phyloP scores from a whole-genome alignment of 2,329 filamentous ascomycete species.

The Sporothrix luriei region DNA sequence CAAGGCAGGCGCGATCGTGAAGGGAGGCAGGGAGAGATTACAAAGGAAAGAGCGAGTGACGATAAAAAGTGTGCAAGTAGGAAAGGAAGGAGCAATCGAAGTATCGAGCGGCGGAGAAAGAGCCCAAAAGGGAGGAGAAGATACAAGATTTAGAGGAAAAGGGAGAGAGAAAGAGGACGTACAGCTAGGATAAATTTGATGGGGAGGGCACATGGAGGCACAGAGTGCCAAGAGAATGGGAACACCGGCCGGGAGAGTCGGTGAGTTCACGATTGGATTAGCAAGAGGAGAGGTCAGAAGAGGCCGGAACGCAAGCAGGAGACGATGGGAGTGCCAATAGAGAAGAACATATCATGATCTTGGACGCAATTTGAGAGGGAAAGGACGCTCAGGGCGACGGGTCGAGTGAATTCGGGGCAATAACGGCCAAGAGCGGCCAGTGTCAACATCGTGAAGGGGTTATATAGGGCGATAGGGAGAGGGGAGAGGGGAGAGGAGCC shows the following conservation, averaged over 20 bases:
- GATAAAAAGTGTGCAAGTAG: not conserved
- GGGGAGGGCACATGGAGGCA: not conserved
- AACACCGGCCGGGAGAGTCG: not conserved
- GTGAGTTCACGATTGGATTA: not conserved
- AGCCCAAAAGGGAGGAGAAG: not conserved
- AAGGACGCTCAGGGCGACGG: constrained; percentile 6
- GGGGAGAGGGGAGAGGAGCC: not conserved
- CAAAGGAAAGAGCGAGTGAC: not conserved
- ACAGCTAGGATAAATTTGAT: not conserved
- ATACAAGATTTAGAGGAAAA: not conserved
- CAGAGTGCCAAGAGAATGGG: constrained; percentile 1
- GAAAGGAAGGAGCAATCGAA: not conserved
- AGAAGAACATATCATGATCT: too few relatives aligned
- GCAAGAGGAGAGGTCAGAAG: not conserved
- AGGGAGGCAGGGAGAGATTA: not conserved
- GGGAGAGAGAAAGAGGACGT: not conserved
- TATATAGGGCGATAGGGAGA: not conserved
- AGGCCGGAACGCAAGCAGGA: not conserved
- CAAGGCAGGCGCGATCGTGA: constrained; percentile 10
- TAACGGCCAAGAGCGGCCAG: constrained; percentile 10
- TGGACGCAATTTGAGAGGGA: not conserved
- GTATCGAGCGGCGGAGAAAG: not conserved
- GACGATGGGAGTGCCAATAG: not conserved
- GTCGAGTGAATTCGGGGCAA: not conserved
- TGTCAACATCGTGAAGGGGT: constrained; percentile 21